Conservation (phyloP, 1,284 basidiomycete genomes). For the Anthracocystis walkeri region DNA sequence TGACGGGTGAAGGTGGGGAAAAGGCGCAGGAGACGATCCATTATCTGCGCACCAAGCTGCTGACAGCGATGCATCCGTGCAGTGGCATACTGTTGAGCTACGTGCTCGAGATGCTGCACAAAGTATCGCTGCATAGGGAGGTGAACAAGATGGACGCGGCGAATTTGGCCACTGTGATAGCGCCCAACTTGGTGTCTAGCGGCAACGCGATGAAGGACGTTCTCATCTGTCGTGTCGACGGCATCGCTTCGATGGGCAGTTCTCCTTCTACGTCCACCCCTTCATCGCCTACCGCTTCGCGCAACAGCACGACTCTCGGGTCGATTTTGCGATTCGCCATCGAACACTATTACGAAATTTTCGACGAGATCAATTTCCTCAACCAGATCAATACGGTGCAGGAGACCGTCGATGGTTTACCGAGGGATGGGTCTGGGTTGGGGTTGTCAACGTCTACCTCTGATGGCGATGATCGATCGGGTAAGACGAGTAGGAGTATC, state of each 20-base stretch:
- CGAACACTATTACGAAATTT: slow-evolving; percentile 83
- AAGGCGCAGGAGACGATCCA: slow-evolving; percentile 73
- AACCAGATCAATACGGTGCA: slow-evolving; percentile 28
- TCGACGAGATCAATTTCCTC: slow-evolving; percentile 72
- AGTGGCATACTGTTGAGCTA: slow-evolving; percentile 80
- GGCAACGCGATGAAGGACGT: slow-evolving; percentile 56
- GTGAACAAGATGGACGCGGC: slow-evolving; percentile 83
- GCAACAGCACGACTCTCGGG: slow-evolving; percentile 72
- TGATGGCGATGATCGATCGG: slow-evolving; percentile 18
- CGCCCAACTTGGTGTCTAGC: slow-evolving; percentile 76
- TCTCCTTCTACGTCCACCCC: slow-evolving; percentile 55
- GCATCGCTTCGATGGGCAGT: slow-evolving; percentile 77
- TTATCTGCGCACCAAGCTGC: slow-evolving; percentile 54
- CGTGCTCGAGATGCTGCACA: slow-evolving; percentile 80
- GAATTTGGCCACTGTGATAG: slow-evolving; percentile 82
- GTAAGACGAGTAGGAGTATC: slow-evolving; percentile 20
- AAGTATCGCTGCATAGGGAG: slow-evolving; percentile 77
- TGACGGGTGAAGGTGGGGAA: not conserved
- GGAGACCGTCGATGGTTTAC: slow-evolving; percentile 35
- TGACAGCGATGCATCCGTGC: slow-evolving; percentile 77
- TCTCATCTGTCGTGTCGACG: slow-evolving; percentile 74
- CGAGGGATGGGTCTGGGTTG: not conserved
- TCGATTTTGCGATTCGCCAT: slow-evolving; percentile 81
- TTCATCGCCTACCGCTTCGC: slow-evolving; percentile 15
- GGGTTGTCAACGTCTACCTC: not conserved